These are phyloP conservation scores for Arachis stenosperma DNA, from an alignment of 306 rosid species.

Conservation along the genomic window DNA sequence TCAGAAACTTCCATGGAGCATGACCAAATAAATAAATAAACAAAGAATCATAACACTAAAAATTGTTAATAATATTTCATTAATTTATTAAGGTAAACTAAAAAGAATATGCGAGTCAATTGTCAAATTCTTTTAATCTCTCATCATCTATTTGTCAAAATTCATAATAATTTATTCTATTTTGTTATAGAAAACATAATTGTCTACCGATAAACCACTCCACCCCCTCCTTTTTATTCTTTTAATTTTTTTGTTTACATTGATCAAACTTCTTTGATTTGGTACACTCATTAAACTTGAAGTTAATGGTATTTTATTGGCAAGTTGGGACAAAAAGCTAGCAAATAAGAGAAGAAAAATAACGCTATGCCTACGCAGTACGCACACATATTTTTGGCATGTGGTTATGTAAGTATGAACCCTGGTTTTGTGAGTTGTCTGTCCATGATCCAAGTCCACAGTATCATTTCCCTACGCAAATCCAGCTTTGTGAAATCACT, in stretches of 20 bases:
- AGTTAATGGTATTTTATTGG: not conserved
- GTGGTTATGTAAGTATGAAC: constrained; percentile 27
- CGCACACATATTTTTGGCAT: not conserved
- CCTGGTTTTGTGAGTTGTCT: constrained; percentile 25
- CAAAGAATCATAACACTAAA: no score
- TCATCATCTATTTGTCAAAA: no score
- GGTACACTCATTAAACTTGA: not conserved
- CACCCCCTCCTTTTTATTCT: no score
- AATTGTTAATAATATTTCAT: no score
- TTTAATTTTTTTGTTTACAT: no score
- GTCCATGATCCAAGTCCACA: not conserved
- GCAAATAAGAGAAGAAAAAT: not conserved
- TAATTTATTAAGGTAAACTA: no score
- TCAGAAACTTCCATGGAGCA: no score
- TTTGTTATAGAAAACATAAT: not conserved
- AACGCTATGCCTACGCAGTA: not conserved
- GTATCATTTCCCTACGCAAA: constrained; percentile 15
- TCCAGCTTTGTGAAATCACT: constrained; percentile 31
- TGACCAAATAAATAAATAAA: no score
- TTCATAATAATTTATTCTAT: not conserved
- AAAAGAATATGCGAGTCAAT: no score
- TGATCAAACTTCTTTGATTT: no score
- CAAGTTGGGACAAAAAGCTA: not conserved
- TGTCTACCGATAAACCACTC: not conserved
- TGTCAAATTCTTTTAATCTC: not conserved